These are phyloP conservation scores for Calonectria henricotiae DNA, from an alignment of 2,329 filamentous ascomycete genomes.

Conservation along the genomic window DNA sequence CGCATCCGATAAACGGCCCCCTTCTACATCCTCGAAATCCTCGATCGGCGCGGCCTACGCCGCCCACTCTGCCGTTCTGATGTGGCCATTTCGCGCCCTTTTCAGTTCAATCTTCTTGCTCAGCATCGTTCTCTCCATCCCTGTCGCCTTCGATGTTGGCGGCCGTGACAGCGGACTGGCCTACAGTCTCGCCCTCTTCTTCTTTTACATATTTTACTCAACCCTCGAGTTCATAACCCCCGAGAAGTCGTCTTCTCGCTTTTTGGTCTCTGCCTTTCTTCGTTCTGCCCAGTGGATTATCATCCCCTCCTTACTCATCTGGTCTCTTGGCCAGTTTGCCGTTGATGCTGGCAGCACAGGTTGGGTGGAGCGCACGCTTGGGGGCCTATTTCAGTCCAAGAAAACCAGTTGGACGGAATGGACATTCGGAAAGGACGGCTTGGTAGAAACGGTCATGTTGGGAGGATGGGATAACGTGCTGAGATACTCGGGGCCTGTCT, in stretches of 20 bases:
- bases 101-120: constrained; percentile 90
- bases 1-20: constrained; percentile 27
- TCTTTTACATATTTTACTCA: constrained; percentile 93
- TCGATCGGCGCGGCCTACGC: constrained; percentile 51
- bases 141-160: constrained; percentile 97
- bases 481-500: constrained; percentile 92
- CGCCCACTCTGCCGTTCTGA: constrained; percentile 64
- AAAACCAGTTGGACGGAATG: constrained; percentile 83
- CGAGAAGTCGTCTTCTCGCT: constrained; percentile 82
- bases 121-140: constrained; percentile 95
- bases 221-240: constrained; percentile 85
- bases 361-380: constrained; percentile 88
- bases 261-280: constrained; percentile 78
- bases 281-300: constrained; percentile 88
- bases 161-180: constrained; percentile 94
- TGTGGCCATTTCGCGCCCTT: constrained; percentile 87
- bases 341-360: constrained; percentile 84
- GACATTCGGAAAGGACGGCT: constrained; percentile 88
- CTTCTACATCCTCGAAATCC: constrained; percentile 36
- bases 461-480: constrained; percentile 92
- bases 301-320: constrained; percentile 90
- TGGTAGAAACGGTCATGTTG: constrained; percentile 85
- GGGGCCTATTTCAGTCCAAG: constrained; percentile 74
- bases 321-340: constrained; percentile 95
- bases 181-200: constrained; percentile 90